Evolutionary conservation across 768 basidiomycete genomes (phyloP).

Genomic region (Chiua virens): DNA sequence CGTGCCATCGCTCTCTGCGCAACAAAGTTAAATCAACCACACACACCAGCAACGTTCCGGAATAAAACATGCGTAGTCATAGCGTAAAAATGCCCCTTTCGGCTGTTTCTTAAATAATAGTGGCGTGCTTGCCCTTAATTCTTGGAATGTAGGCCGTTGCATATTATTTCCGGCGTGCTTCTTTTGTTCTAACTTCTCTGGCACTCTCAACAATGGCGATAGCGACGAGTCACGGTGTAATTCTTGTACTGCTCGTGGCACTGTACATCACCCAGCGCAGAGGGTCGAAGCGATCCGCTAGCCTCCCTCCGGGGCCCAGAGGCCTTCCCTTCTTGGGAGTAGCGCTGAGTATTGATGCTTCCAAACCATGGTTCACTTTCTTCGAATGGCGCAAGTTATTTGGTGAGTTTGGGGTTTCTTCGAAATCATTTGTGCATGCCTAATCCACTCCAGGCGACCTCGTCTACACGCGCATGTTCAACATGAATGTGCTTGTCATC

Average conservation of each 20-base stretch:
- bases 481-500: constrained; percentile 26
- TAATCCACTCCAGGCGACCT: constrained; percentile 19
- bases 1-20: too few relatives aligned
- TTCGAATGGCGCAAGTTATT: constrained; percentile 30
- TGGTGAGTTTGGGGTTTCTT: constrained; percentile 10
- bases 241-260: constrained; percentile 10
- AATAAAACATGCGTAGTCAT: too few relatives aligned
- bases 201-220: not conserved
- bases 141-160: too few relatives aligned
- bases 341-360: constrained; percentile 24
- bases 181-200: too few relatives aligned
- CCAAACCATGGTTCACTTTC: constrained; percentile 35
- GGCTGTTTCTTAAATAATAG: too few relatives aligned
- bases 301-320: constrained; percentile 52
- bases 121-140: not conserved
- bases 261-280: constrained; percentile 13
- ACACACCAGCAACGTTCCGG: too few relatives aligned
- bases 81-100: too few relatives aligned
- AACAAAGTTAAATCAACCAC: too few relatives aligned
- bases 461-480: constrained; percentile 20
- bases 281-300: not conserved
- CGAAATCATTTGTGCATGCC: not conserved
- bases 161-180: too few relatives aligned
- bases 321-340: constrained; percentile 38
- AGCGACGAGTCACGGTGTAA: not conserved